Evolutionary conservation across 139 green algal species (phyloP), one percentile per base, ranked within the genome.

Genomic region (Chlorella sorokiniana): DNA sequence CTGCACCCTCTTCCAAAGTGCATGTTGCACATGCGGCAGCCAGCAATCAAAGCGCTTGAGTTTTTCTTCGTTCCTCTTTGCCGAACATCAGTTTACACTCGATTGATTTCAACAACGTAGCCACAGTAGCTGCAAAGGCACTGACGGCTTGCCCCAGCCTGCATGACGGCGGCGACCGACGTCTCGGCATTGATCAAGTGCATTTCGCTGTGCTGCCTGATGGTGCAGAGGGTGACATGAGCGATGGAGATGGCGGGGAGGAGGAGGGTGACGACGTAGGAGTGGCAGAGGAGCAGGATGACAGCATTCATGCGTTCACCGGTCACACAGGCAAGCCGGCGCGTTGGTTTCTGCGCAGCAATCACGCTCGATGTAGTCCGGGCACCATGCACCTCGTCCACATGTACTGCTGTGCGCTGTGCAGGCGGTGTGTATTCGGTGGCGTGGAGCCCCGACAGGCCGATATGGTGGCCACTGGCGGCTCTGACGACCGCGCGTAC

Each of bases 361-460:
- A 37, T 33, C 25, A 23, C 37, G 9, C 5, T 11, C 48, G 11
- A 25, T 16, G 14, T 56, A 25, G 29, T 23, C 64, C 33, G 20
- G 29, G 33, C 31, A 20, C n/a, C 80, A 68, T 68, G 33, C 61
- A n/a, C 64, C 29, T 51, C 38, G 10, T n/a, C 70, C 9, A 35
- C 37, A 40, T n/a, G 4, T 79, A 23, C 20, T 69, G 27, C 5
- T 4, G 29, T 8, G 69, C 27, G 35, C 51, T 71, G n/a, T 70
- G 62, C 88, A 94, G 92, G 92, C 65, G 84, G 88, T 14, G 93
- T 97, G 4, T 91, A 95, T 62, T 68, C 93, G 27, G 93, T 95
- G 20, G 93, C 91, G 0, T 98, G 93, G 93, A 92, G 81, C 70
- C 87, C 90, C 63, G 52, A 0, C 85, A 88, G 27, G 20, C 85